These are phyloP conservation scores for Podospora didyma DNA, from an alignment of 495 filamentous ascomycete species.

Conservation along the genomic window DNA sequence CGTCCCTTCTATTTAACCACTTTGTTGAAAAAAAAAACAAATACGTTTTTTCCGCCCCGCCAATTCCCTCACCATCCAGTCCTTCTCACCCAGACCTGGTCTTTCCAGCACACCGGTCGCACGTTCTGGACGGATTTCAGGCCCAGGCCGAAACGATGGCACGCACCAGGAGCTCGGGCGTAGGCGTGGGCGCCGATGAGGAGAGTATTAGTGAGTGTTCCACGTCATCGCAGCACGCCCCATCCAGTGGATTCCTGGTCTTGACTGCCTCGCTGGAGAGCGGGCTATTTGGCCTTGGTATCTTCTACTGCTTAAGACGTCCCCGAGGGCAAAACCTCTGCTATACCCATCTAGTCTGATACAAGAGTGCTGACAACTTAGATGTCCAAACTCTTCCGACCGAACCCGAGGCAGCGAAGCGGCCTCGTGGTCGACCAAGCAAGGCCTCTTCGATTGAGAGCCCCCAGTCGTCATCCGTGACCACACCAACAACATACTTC, in stretches of 20 bases:
- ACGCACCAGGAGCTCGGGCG: neutral
- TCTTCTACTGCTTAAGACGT: too few species aligned
- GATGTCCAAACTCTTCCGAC: neutral
- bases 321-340: too few species aligned
- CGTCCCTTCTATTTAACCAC: neutral
- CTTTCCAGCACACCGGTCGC: neutral
- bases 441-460: constrained; percentile 5
- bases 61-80: neutral
- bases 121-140: neutral
- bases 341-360: too few species aligned
- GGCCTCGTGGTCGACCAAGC: constrained; percentile 7
- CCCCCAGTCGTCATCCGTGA: constrained; percentile 28
- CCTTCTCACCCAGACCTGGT: neutral
- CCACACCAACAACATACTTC: constrained; percentile 32
- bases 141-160: neutral
- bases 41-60: neutral
- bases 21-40: neutral
- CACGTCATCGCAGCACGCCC: neutral
- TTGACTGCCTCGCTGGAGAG: too few species aligned
- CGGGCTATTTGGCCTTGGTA: too few species aligned
- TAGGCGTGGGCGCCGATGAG: neutral
- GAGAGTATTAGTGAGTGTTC: neutral
- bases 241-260: too few species aligned
- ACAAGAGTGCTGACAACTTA: neutral
- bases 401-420: constrained; percentile 1